A percentile compares a stretch with the other conserved stretches of the same genome.
phyloP scores from a whole-genome alignment of 768 basidiomycete species.

The Pleurotus djamor region DNA sequence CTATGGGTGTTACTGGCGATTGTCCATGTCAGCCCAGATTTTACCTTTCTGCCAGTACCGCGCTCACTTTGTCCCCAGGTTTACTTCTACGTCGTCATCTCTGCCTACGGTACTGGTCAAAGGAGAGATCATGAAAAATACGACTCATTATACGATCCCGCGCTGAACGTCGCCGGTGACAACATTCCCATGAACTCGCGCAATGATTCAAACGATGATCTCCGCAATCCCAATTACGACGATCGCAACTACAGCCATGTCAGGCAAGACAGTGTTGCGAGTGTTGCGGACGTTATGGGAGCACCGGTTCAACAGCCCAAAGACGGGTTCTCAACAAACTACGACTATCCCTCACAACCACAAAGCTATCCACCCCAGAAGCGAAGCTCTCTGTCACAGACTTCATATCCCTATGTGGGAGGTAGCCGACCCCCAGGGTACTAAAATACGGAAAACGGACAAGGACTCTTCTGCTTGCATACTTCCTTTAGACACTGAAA shows the following conservation, averaged over 20 bases:
- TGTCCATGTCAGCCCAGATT: slow-evolving; percentile 56
- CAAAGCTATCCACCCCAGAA: slow-evolving; percentile 5
- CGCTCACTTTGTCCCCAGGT: slow-evolving; percentile 31
- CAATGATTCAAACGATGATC: slow-evolving; percentile 47
- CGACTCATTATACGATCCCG: slow-evolving; percentile 64
- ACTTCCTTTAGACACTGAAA: too few relatives aligned
- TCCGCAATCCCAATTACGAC: slow-evolving; percentile 16
- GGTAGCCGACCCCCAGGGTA: slow-evolving; percentile 2
- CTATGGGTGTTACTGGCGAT: slow-evolving; percentile 82
- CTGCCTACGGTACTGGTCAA: slow-evolving; percentile 71
- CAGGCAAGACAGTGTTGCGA: slow-evolving; percentile 51
- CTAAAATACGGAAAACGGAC: too few relatives aligned
- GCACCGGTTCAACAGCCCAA: slow-evolving; percentile 46
- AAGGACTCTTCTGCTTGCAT: too few relatives aligned
- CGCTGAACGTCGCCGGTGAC: slow-evolving; percentile 50
- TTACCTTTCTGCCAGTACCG: background rate
- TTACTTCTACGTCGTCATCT: slow-evolving; percentile 40
- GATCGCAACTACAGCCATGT: slow-evolving; percentile 42
- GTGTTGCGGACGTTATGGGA: slow-evolving; percentile 53
- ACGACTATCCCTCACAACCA: slow-evolving; percentile 13
- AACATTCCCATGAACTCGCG: slow-evolving; percentile 63
- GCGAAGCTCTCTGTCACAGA: slow-evolving; percentile 11
- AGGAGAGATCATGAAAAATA: slow-evolving; percentile 81
- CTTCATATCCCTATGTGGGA: slow-evolving; percentile 33
- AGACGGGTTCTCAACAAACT: slow-evolving; percentile 32